Base-by-base conservation (phyloP, 2,329 filamentous ascomycete genomes). In the Chaetomium sp. region DNA sequence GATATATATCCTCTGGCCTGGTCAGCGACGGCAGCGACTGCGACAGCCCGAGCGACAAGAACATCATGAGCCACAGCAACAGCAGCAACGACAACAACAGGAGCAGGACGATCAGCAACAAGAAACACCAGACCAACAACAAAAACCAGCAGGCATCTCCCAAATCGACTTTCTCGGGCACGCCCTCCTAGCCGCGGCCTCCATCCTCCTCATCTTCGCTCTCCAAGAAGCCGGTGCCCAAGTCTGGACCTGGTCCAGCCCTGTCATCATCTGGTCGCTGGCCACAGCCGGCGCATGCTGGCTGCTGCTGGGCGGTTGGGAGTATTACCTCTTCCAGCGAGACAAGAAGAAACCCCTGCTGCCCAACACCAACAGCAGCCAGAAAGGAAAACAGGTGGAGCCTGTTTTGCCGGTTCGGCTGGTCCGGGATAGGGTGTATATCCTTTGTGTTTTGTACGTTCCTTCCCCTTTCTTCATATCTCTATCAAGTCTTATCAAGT, bases 161-260 rank as follows among this genome's bases (percentile, higher is more conserved):
- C 75, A 71, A 41, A 76, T 82, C 49, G 80, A 84, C 63, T 76
- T 80, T 45, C 43, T 79, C 5, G 80, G 80, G 12, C 76, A 76
- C 51, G 61, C 74, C 2, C 69, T 79, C 1, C 72, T 84, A 6
- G 68, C 84, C 3, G 68, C 69, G 4, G 78, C 77, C 41, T 81
- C 78, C 1, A 73, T 79, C 1, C 71, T 82, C 5, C 66, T 84
- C 1, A 75, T 85, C 0, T 80, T 79, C 58, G 76, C 77, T 1
- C 66, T 85, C 19, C 79, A 84, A 58, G 77, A 84, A 61, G 81
- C 75, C 2, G 80, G 79, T 0, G 76, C 79, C 0, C 74, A 76
- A 43, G 74, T 72, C 0, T 78, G 75, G 54, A 62, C 70, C 1
- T 85, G 82, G 82, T 68, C 70, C 33, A 79, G 76, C 47, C 71